Evolutionary conservation across 2,329 filamentous ascomycete genomes (phyloP), one percentile per base, ranked within the genome.

Genomic region (Bipolaris cookei): DNA sequence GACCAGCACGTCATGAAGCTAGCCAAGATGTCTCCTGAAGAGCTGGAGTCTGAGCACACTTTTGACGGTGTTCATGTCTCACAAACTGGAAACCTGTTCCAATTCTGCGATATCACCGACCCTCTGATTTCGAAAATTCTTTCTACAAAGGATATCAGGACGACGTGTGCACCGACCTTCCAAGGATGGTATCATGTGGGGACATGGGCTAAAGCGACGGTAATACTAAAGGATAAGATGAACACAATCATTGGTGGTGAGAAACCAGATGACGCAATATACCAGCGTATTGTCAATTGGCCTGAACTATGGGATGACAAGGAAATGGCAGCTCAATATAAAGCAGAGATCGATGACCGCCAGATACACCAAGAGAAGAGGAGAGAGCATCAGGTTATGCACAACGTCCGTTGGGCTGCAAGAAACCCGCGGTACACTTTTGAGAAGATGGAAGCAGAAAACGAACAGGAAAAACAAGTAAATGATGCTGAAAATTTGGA

Each of bases 41-140:
- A 72, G 39, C 59, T 76, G 45, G 64, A 64, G 42, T 63, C 59
- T 39, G 60, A 73, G 37, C 93, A 98, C 75, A 80, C 94, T 1
- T 98, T 97, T 76, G 91, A 96, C 59, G 94, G 94, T 44, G 82
- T 87, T 57, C 84, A 83, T 2, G 86, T 94, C 52, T 86, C 86
- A 14, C 84, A 86, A 1, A 92, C 97, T 69, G 92, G 92, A 37
- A 95, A 95, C 69, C 88, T 95, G 47, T 99, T 92, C 90, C 95
- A 98, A 80, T 85, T 96, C 23, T 96, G 92, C 78, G 95, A 99
- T 74, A 89, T 98, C 52, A 89, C 86, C 0, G 94, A 98, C 68
- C 90, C 92, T 0, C 71, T 93, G 1, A 81, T 98, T 1, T 79
- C 81, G 0, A 76, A 81, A 10, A 79, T 97, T 3, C 82, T 97